Evolutionary conservation across 208 protist genomes (phyloP).

Genomic region (Trypanosoma cruzi): DNA sequence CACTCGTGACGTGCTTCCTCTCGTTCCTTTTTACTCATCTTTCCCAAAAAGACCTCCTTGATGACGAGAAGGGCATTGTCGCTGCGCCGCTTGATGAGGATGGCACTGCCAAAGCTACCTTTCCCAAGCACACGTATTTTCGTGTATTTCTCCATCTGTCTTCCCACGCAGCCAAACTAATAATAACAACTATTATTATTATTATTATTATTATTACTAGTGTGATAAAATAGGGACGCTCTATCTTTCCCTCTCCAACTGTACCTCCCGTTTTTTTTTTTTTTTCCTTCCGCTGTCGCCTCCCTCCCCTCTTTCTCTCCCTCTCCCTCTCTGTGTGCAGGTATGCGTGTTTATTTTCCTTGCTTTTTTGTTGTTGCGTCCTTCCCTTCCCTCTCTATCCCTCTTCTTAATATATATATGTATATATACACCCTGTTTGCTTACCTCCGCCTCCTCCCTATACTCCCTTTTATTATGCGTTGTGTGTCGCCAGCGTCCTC

Average conservation of each 20-base stretch:
- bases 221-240: not conserved
- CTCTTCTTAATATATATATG: not conserved
- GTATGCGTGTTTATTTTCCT: too few species aligned
- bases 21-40: conserved; percentile 88
- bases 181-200: too few species aligned
- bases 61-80: conserved; percentile 89
- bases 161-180: not conserved
- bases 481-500: not conserved
- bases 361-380: not conserved
- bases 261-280: conserved; percentile 4
- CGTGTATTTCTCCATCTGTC: conserved; percentile 90
- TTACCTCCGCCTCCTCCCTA: not conserved
- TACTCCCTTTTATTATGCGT: not conserved
- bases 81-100: conserved; percentile 87
- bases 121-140: conserved; percentile 92
- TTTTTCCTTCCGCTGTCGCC: too few species aligned
- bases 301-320: too few species aligned
- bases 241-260: not conserved
- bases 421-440: not conserved
- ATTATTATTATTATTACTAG: not conserved
- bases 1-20: conserved; percentile 91
- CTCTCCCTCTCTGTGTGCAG: not conserved
- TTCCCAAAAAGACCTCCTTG: conserved; percentile 88
- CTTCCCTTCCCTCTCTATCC: not conserved
- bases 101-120: conserved; percentile 92